These are phyloP conservation scores for Gigaspora rosea DNA, from an alignment of 192 early-diverging fungal genomes.

Conservation along the genomic window DNA sequence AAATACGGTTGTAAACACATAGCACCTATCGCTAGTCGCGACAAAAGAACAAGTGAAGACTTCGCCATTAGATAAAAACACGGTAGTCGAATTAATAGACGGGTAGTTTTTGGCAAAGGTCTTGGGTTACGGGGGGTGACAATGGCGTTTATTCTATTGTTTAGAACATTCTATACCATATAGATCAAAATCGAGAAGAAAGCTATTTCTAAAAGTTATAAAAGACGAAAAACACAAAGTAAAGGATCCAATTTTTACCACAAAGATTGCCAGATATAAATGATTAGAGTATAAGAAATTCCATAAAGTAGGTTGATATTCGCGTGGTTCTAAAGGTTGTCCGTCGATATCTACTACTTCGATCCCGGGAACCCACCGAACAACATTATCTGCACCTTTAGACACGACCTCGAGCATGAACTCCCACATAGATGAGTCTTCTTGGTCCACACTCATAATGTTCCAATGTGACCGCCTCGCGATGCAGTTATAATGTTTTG, in stretches of 20 bases:
- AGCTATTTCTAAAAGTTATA: not conserved
- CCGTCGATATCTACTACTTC: slow-evolving; percentile 3
- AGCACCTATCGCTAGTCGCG: slow-evolving; percentile 23
- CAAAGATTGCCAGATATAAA: slow-evolving; percentile 30
- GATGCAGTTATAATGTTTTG: not conserved
- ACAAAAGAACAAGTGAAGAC: slow-evolving; percentile 36
- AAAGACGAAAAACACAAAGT: not conserved
- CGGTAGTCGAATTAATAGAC: slow-evolving; percentile 45
- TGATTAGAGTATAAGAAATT: slow-evolving; percentile 28
- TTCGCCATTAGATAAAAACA: slow-evolving; percentile 48
- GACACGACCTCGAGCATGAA: slow-evolving; percentile 14
- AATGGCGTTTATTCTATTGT: slow-evolving; percentile 55
- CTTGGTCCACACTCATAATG: slow-evolving; percentile 15
- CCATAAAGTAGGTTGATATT: slow-evolving; percentile 31
- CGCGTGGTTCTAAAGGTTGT: slow-evolving; percentile 6
- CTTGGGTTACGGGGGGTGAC: slow-evolving; percentile 48
- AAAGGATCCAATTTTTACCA: not conserved
- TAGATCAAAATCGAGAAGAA: not conserved
- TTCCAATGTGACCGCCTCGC: not conserved
- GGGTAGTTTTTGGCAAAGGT: slow-evolving; percentile 42
- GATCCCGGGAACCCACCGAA: slow-evolving; percentile 1
- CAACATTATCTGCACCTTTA: not conserved
- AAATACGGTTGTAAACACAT: slow-evolving; percentile 18
- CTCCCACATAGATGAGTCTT: slow-evolving; percentile 3
- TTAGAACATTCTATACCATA: slow-evolving; percentile 40